Percentiles rank a stretch among this genome's conserved stretches.
Conservation (phyloP, 441 rosid genomes). For the Erodium texanum region DNA sequence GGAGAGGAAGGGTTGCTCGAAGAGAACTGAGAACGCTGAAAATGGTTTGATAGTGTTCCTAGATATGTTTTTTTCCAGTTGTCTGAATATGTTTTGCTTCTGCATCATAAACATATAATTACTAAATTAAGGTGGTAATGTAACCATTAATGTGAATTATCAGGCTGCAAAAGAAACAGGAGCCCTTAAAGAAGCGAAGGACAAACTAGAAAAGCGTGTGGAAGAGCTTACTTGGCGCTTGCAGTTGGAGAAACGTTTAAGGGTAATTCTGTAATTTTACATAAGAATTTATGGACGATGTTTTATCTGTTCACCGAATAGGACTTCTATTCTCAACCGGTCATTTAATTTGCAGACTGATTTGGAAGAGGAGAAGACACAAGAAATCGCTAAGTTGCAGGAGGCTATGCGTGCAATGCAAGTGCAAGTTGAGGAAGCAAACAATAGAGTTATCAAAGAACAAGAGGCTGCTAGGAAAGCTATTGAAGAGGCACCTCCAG, state of each 20-base stretch:
- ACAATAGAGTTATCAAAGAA: constrained; percentile 58
- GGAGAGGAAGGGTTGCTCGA: constrained; percentile 94
- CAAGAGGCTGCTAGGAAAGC: constrained; percentile 79
- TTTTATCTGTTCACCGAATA: not conserved
- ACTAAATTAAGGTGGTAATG: constrained; percentile 18
- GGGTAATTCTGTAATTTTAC: constrained; percentile 59
- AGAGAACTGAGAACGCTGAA: constrained; percentile 87
- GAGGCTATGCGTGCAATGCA: constrained; percentile 62
- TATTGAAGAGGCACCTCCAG: constrained; percentile 77
- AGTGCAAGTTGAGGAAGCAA: constrained; percentile 69
- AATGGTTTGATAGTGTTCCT: constrained; percentile 54
- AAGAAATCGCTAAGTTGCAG: constrained; percentile 77
- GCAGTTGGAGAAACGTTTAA: constrained; percentile 89
- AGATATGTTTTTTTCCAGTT: constrained; percentile 16
- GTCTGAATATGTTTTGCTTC: constrained; percentile 5
- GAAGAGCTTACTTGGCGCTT: constrained; percentile 99
- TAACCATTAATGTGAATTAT: constrained; percentile 17
- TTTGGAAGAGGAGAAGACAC: constrained; percentile 88
- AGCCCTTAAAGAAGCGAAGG: constrained; percentile 95
- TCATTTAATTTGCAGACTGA: constrained; percentile 51
- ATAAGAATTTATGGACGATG: not conserved
- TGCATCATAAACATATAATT: constrained; percentile 7
- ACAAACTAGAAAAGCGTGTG: constrained; percentile 95
- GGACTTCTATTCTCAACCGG: constrained; percentile 16
- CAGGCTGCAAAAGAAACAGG: constrained; percentile 99